Conservation (phyloP, 768 basidiomycete genomes). For the Leucogyrophana mollusca region DNA sequence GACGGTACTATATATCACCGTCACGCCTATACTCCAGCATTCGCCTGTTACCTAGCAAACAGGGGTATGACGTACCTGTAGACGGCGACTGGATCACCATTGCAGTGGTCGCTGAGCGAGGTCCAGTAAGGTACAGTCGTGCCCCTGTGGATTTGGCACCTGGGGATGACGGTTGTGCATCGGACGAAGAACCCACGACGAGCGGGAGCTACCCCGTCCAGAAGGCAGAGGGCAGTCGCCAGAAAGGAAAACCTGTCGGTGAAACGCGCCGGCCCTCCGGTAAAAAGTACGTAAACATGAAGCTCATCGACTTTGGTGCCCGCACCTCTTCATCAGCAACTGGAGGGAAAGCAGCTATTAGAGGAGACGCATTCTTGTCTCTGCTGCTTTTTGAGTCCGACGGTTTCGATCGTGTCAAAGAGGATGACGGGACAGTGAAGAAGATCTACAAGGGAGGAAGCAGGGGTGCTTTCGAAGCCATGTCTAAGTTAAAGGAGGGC, state of each 20-base stretch:
- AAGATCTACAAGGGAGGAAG: conserved; percentile 87
- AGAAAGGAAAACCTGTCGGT: conserved; percentile 30
- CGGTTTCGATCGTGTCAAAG: conserved; percentile 52
- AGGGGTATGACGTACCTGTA: conserved; percentile 89
- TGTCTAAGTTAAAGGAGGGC: conserved; percentile 84
- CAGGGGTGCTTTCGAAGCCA: conserved; percentile 86
- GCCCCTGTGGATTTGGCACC: conserved; percentile 57
- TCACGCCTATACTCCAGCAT: conserved; percentile 87
- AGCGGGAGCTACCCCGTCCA: neutral
- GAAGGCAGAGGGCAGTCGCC: conserved; percentile 6
- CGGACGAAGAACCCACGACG: conserved; percentile 22
- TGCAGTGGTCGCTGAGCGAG: conserved; percentile 91
- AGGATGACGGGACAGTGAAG: conserved; percentile 48
- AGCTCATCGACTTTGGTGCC: conserved; percentile 78
- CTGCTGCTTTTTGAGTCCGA: conserved; percentile 91
- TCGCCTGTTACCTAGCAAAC: conserved; percentile 72
- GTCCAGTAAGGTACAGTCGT: conserved; percentile 70
- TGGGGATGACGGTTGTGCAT: conserved; percentile 41
- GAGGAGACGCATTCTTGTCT: conserved; percentile 83
- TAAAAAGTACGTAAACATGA: conserved; percentile 85
- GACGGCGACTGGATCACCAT: conserved; percentile 95
- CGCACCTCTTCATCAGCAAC: conserved; percentile 53
- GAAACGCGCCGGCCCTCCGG: conserved; percentile 46
- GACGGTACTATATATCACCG: conserved; percentile 85
- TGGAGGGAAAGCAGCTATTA: conserved; percentile 54